phyloP scores from a whole-genome alignment of 345 rosid genomes.

The Clarkia xantiana region DNA sequence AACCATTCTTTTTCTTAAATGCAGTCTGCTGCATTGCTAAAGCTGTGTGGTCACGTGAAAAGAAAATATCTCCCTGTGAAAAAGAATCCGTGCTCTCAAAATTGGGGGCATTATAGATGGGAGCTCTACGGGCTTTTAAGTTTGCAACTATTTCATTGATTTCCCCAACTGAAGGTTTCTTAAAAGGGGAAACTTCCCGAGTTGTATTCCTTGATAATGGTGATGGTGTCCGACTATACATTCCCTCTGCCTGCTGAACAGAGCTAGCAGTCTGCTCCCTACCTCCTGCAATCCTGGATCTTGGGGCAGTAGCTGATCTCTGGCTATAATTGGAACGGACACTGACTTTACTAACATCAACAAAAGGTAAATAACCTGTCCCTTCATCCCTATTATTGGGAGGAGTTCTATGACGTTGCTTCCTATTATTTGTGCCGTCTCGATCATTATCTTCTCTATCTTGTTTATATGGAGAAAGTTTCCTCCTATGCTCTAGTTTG shows the following conservation, averaged over 20 bases:
- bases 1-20: constrained; percentile 10
- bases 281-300: constrained; percentile 15
- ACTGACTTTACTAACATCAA: constrained; percentile 13
- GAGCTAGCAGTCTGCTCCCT: constrained; percentile 14
- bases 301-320: constrained; percentile 28
- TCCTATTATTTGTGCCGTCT: constrained; percentile 10
- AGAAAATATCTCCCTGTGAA: constrained; percentile 46
- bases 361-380: constrained; percentile 7
- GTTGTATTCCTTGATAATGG: no score
- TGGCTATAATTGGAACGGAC: constrained; percentile 12
- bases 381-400: constrained; percentile 13
- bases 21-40: constrained; percentile 12
- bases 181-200: constrained; percentile 16
- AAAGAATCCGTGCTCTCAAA: constrained; percentile 40
- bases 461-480: constrained; percentile 18
- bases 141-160: constrained; percentile 43
- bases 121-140: constrained; percentile 20
- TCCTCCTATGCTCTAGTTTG: no score
- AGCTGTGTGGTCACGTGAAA: constrained; percentile 24
- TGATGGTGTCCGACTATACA: constrained; percentile 12
- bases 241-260: constrained; percentile 12
- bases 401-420: constrained; percentile 16
- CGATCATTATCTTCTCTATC: constrained; percentile 14
- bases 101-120: constrained; percentile 1
- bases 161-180: constrained; percentile 28